Evolutionary conservation across 306 rosid genomes (phyloP), one percentile per base, ranked within the genome.

Genomic region (Delonix regia): DNA sequence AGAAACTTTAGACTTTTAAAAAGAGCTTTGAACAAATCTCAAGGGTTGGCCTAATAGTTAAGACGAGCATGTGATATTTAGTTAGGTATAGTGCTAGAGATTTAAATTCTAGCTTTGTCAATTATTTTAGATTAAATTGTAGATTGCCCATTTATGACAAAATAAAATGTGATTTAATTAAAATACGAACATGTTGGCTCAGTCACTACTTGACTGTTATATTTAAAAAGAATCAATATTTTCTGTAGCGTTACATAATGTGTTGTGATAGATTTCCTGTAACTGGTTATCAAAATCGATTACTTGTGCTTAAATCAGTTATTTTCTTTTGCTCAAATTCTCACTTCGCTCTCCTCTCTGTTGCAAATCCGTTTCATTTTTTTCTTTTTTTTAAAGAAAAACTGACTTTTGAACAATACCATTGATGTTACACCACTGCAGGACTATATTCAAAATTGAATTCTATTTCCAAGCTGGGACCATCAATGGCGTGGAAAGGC

Each of bases 381-480:
- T n/a, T n/a, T n/a, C n/a, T n/a, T n/a, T n/a, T n/a, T n/a, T n/a
- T n/a, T n/a, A n/a, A n/a, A n/a, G n/a, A n/a, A n/a, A n/a, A n/a
- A n/a, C n/a, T n/a, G n/a, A n/a, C n/a, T n/a, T 30, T 70, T 48
- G 78, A 76, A 66, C 71, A 70, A 55, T 72, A 45, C 7, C 33
- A 48, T 45, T 79, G 88, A 79, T 73, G 73, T 73, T 65, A 73
- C 88, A 79, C 61, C 88, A 83, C 84, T 36, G 69, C 34, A 47
- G 63, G 41, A 12, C 65, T 68, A 13, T 69, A 6, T 51, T 51
- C 57, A 51, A 16, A 33, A 59, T 78, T 82, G 81, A 62, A 53
- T 34, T 33, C 51, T 55, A 7, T 60, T 75, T 81, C 52, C 66
- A 64, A 42, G 59, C 63, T 63, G 81, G 82, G 86, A 34, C 85